These are phyloP conservation scores for Penicillium corylophilum DNA, from an alignment of 2,329 filamentous ascomycete genomes.

Conservation along the genomic window DNA sequence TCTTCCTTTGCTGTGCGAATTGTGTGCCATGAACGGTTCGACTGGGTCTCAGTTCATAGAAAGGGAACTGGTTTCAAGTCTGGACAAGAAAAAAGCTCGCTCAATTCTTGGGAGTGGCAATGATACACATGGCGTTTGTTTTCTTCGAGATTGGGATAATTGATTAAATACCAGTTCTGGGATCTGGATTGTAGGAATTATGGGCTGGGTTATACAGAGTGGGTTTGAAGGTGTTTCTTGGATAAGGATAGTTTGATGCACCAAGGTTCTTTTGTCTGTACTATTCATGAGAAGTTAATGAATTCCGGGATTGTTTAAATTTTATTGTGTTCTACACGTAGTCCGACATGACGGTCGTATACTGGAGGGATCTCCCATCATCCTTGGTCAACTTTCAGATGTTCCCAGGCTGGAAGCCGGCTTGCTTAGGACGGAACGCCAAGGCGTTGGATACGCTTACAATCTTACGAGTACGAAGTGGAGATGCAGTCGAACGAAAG, in stretches of 20 bases:
- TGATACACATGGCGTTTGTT: constrained; percentile 8
- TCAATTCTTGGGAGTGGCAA: not conserved
- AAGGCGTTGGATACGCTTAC: not conserved
- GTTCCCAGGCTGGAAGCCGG: too few species aligned
- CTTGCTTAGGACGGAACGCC: too few species aligned
- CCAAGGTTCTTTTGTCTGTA: constrained; percentile 3
- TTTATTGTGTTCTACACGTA: not conserved
- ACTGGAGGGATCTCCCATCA: not conserved
- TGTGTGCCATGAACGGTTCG: not conserved
- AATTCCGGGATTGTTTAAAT: not conserved
- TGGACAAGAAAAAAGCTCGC: not conserved
- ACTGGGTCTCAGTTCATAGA: not conserved
- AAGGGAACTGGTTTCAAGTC: not conserved
- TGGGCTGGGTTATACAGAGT: not conserved
- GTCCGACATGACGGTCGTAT: not conserved
- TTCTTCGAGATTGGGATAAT: not conserved
- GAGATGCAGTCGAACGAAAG: constrained; percentile 4
- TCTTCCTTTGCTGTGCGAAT: not conserved
- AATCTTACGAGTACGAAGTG: not conserved
- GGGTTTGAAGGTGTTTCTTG: not conserved
- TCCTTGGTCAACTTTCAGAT: too few species aligned
- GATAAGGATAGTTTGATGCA: not conserved
- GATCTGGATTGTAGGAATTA: not conserved
- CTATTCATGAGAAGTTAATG: constrained; percentile 5
- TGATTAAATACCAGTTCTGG: not conserved